phyloP scores from a whole-genome alignment of 1,139 yeast genomes.

The Debaryomyces singareniensis region DNA sequence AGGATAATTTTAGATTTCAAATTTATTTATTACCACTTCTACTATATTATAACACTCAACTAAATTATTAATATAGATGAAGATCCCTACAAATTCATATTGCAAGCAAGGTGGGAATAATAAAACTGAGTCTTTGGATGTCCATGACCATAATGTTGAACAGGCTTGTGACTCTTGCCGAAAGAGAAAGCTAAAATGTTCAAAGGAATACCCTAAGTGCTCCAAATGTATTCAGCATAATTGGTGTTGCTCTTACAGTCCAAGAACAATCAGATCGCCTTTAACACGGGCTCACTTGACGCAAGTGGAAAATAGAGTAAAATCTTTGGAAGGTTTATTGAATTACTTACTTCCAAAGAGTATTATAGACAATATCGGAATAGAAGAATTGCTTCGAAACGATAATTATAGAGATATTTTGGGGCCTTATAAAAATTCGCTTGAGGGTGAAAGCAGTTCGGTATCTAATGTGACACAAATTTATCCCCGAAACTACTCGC shows the following conservation, averaged over 20 bases:
- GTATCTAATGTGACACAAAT: background rate
- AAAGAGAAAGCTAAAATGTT: constrained; percentile 50
- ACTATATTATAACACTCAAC: no score
- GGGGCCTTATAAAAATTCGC: constrained; percentile 12
- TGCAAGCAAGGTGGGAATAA: constrained; percentile 1
- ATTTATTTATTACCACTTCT: no score
- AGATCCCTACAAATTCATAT: constrained; percentile 2
- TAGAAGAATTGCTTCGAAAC: constrained; percentile 19
- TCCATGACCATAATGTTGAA: constrained; percentile 21
- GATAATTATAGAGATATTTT: constrained; percentile 18
- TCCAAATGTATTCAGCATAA: constrained; percentile 66
- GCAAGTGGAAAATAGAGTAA: constrained; percentile 61
- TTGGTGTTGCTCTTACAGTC: constrained; percentile 75
- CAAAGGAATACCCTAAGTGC: constrained; percentile 68
- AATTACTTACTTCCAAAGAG: constrained; percentile 27
- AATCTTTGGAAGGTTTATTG: constrained; percentile 49
- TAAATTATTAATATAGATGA: constrained; percentile 4
- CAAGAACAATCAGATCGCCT: constrained; percentile 73
- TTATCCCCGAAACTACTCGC: background rate
- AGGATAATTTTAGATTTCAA: no score
- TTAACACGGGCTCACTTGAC: constrained; percentile 77
- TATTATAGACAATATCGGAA: constrained; percentile 7
- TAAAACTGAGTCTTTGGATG: background rate
- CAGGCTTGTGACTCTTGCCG: constrained; percentile 58
- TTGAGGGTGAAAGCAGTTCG: constrained; percentile 1